Evolutionary conservation across 306 rosid species (phyloP).

Genomic region (Potentilla sterilis): DNA sequence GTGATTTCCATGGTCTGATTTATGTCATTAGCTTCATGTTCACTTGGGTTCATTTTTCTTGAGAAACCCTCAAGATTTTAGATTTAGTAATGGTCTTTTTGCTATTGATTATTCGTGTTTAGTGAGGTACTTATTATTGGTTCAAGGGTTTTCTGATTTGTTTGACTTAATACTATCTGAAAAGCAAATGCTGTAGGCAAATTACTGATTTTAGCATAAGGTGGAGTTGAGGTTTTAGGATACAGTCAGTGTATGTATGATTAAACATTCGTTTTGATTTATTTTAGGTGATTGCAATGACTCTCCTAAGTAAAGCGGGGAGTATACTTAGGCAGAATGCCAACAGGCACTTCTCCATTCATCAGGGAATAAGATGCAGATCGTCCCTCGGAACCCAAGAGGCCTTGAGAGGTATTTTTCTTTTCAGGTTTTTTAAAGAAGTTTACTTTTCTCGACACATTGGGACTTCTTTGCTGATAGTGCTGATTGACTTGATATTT

Average conservation of each 20-base stretch:
- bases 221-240: not conserved
- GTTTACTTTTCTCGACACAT: not conserved
- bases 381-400: constrained; percentile 46
- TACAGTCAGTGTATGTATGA: not conserved
- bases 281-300: constrained; percentile 53
- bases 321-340: constrained; percentile 54
- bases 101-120: too few relatives aligned
- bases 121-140: too few relatives aligned
- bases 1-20: too few relatives aligned
- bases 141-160: too few relatives aligned
- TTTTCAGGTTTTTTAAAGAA: not conserved
- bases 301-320: constrained; percentile 78
- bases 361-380: constrained; percentile 64
- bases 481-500: constrained; percentile 20
- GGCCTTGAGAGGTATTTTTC: constrained; percentile 61
- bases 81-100: too few relatives aligned
- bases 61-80: too few relatives aligned
- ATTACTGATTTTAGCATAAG: not conserved
- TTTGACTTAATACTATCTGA: too few relatives aligned
- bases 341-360: constrained; percentile 45
- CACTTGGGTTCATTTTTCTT: too few relatives aligned
- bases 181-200: not conserved
- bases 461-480: not conserved
- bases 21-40: too few relatives aligned
- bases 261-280: not conserved